A percentile compares a stretch with the other conserved stretches of the same genome.
Evolutionary conservation across 2,329 filamentous ascomycete genomes (phyloP).

Genomic region (Colletotrichum magnum): DNA sequence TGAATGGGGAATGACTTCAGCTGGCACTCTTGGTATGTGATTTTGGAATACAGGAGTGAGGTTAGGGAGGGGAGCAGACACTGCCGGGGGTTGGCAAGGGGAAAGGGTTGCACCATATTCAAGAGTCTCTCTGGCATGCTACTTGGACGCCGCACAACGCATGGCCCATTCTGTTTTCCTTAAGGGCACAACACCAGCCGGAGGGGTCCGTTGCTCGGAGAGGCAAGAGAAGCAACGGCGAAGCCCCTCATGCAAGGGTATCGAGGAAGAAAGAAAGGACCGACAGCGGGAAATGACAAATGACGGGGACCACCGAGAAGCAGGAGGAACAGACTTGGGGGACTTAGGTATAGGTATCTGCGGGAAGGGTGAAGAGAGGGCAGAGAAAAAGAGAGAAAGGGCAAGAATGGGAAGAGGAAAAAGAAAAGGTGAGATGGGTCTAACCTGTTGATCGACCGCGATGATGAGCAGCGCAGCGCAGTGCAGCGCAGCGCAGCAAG

Average conservation of each 20-base stretch:
- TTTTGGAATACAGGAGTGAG: background rate
- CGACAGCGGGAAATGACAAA: constrained; percentile 37
- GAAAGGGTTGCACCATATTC: constrained; percentile 31
- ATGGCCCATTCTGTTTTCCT: constrained; percentile 27
- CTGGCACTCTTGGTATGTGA: constrained; percentile 24
- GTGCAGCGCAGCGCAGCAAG: background rate
- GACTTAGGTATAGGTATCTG: constrained; percentile 11
- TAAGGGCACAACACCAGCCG: constrained; percentile 12
- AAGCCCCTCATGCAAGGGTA: constrained; percentile 30
- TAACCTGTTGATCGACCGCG: constrained; percentile 36
- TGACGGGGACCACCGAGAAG: constrained; percentile 11
- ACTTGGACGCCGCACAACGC: constrained; percentile 25
- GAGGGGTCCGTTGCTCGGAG: constrained; percentile 9
- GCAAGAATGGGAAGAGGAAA: constrained; percentile 24
- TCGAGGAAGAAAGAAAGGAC: constrained; percentile 15
- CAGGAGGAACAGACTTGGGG: constrained; percentile 6
- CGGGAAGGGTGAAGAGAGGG: constrained; percentile 3
- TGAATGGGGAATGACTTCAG: constrained; percentile 27
- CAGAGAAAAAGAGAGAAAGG: constrained; percentile 13
- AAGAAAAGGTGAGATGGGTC: constrained; percentile 34
- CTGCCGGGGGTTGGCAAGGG: constrained; percentile 25
- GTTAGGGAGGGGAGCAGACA: background rate
- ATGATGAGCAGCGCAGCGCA: constrained; percentile 29
- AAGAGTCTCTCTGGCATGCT: constrained; percentile 25
- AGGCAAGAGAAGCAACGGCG: constrained; percentile 24